phyloP scores from a whole-genome alignment of 176 grass and related monocot genomes.

The Tillandsia fasciculata region DNA sequence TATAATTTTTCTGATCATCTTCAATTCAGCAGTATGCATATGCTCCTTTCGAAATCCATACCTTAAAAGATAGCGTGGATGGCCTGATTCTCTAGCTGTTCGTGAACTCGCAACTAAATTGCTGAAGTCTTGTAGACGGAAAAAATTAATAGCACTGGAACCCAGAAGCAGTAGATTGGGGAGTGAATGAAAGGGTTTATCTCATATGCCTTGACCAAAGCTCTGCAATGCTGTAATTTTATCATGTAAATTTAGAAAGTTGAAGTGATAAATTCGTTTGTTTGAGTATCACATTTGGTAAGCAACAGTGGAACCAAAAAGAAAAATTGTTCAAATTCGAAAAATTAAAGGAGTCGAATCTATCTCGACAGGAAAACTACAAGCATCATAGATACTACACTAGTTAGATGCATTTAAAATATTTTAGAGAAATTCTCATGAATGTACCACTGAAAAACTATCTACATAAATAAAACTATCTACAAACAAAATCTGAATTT shows the following conservation, averaged over 20 bases:
- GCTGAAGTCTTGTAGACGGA: conserved; percentile 56
- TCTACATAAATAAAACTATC: too few relatives aligned
- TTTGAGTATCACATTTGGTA: background rate
- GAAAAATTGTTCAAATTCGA: background rate
- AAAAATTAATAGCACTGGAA: conserved; percentile 53
- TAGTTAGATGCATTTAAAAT: too few relatives aligned
- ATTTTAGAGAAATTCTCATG: too few relatives aligned
- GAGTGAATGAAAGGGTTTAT: conserved; percentile 81
- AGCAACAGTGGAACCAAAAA: background rate
- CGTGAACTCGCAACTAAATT: conserved; percentile 24
- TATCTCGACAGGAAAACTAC: too few relatives aligned
- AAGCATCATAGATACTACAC: too few relatives aligned
- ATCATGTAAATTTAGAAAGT: background rate
- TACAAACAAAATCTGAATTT: too few relatives aligned
- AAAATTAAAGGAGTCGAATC: too few relatives aligned
- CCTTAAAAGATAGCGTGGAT: conserved; percentile 5
- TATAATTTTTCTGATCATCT: background rate
- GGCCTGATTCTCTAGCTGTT: background rate
- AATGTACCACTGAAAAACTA: too few relatives aligned
- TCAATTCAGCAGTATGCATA: background rate
- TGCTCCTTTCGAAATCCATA: background rate
- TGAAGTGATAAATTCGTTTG: background rate
- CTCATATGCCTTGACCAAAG: conserved; percentile 74
- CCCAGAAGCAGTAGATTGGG: conserved; percentile 55
- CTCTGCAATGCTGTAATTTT: conserved; percentile 62